These are phyloP conservation scores for Diplodia scrobiculata DNA, from an alignment of 2,329 filamentous ascomycete species.

Conservation along the genomic window DNA sequence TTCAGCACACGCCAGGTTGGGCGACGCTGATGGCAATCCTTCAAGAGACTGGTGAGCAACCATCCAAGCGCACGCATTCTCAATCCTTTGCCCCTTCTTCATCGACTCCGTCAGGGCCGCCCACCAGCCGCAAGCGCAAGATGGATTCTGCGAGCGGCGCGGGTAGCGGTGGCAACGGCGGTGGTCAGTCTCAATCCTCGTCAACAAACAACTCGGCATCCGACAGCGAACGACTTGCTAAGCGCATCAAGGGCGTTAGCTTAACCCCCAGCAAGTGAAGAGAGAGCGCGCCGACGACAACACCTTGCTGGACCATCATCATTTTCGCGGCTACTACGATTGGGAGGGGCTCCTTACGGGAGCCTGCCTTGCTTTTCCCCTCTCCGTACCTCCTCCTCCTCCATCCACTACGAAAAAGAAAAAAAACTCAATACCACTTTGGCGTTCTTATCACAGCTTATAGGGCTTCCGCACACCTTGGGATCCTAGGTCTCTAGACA, in stretches of 20 bases:
- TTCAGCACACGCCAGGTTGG: slow-evolving; percentile 89
- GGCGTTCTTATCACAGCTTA: neutral
- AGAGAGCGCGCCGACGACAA: neutral
- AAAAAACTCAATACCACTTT: neutral
- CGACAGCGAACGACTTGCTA: slow-evolving; percentile 64
- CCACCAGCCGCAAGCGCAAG: slow-evolving; percentile 33
- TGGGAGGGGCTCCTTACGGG: neutral
- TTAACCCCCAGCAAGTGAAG: slow-evolving; percentile 39
- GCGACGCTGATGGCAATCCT: slow-evolving; percentile 90
- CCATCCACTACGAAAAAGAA: neutral
- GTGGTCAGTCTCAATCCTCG: slow-evolving; percentile 7
- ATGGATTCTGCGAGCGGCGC: slow-evolving; percentile 14
- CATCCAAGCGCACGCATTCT: slow-evolving; percentile 66
- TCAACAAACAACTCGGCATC: slow-evolving; percentile 35
- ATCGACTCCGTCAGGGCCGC: slow-evolving; percentile 29
- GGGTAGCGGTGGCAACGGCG: slow-evolving; percentile 16
- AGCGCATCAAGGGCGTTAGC: slow-evolving; percentile 65
- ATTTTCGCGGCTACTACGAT: neutral
- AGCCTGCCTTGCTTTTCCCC: neutral
- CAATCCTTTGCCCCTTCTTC: slow-evolving; percentile 29
- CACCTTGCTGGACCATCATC: neutral
- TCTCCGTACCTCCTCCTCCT: neutral
- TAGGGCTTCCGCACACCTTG: neutral
- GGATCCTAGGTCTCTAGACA: neutral
- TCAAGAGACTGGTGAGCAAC: slow-evolving; percentile 87